These are phyloP conservation scores for Rutstroemia sp. DNA, from an alignment of 2,329 filamentous ascomycete genomes.

Conservation along the genomic window DNA sequence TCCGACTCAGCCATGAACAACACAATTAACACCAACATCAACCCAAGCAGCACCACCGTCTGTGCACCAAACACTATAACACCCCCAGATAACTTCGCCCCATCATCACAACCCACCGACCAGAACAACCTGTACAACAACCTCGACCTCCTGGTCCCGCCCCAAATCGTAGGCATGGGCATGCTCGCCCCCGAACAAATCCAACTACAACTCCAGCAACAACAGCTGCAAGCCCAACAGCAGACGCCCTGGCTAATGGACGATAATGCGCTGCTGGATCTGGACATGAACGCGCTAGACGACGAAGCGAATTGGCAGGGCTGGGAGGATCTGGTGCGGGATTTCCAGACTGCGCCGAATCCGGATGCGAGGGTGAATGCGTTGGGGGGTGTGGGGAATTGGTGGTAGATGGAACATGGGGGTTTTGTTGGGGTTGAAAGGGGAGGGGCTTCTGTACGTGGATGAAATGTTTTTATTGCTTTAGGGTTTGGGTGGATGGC, in stretches of 20 bases:
- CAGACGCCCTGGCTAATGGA: slow-evolving; percentile 23
- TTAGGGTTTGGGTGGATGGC: no score
- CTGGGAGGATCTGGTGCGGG: slow-evolving; percentile 31
- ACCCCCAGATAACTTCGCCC: background rate
- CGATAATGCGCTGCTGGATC: slow-evolving; percentile 19
- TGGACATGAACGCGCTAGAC: slow-evolving; percentile 25
- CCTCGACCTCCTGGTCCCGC: slow-evolving; percentile 11
- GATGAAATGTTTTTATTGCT: no score
- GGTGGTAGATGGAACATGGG: slow-evolving; percentile 20
- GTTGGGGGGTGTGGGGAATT: slow-evolving; percentile 22
- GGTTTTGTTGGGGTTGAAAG: no score
- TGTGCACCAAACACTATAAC: background rate
- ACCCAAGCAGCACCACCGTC: background rate
- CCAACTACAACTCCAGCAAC: slow-evolving; percentile 20
- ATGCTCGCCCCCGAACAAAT: slow-evolving; percentile 19
- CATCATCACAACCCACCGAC: background rate
- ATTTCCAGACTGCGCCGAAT: slow-evolving; percentile 24
- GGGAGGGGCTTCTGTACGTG: no score
- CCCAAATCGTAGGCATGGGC: slow-evolving; percentile 22
- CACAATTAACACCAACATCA: background rate
- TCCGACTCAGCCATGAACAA: background rate
- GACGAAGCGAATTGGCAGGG: slow-evolving; percentile 28
- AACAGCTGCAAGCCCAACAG: slow-evolving; percentile 8
- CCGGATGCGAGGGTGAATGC: slow-evolving; percentile 15
- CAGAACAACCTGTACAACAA: background rate